Evolutionary conservation across 2,329 filamentous ascomycete genomes (phyloP).

Genomic region (Talaromyces rugulosus): DNA sequence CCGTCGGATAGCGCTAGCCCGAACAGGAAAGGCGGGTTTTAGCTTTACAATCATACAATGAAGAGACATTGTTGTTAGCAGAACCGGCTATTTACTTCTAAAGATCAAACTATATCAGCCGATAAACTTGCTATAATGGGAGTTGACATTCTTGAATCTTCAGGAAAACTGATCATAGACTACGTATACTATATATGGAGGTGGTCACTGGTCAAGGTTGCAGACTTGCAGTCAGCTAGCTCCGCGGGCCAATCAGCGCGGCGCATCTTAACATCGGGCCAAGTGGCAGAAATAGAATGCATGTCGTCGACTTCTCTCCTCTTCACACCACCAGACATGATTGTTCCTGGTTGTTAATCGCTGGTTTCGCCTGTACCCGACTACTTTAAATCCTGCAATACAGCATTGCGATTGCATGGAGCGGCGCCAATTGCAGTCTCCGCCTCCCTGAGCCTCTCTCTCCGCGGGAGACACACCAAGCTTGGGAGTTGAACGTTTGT

Average conservation of each 20-base stretch:
- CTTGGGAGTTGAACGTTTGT: not conserved
- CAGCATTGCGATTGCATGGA: constrained; percentile 9
- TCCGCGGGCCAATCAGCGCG: constrained; percentile 1
- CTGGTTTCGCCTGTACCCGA: not conserved
- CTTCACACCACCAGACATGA: not conserved
- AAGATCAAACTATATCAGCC: not conserved
- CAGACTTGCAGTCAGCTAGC: constrained; percentile 5
- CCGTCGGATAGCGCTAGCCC: constrained; percentile 21
- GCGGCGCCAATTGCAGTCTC: constrained; percentile 4
- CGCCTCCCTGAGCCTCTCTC: constrained; percentile 8
- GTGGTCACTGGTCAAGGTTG: not conserved
- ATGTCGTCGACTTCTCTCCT: not conserved
- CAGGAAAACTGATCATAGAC: not conserved
- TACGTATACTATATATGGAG: not conserved
- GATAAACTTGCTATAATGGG: not conserved
- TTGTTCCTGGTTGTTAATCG: not conserved
- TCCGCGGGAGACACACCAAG: constrained; percentile 5
- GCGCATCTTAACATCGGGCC: constrained; percentile 6
- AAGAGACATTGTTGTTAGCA: not conserved
- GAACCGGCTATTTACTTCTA: not conserved
- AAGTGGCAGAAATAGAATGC: constrained; percentile 5
- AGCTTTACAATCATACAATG: not conserved
- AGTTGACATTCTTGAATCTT: not conserved
- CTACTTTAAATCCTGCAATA: not conserved
- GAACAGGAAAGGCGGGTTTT: constrained; percentile 8